These are phyloP conservation scores for Abrus precatorius DNA, from an alignment of 306 rosid species.

Conservation along the genomic window DNA sequence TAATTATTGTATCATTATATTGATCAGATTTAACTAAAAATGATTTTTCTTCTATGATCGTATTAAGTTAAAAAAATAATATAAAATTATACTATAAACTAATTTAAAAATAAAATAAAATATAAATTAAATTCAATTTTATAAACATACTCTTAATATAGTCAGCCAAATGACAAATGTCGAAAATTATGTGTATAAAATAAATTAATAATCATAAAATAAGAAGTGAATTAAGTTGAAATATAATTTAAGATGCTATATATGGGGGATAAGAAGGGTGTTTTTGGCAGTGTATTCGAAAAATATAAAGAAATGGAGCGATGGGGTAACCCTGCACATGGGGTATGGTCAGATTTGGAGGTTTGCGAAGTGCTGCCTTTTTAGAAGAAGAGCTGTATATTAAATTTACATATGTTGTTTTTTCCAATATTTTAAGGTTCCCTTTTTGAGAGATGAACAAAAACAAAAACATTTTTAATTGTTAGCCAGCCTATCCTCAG, in stretches of 20 bases:
- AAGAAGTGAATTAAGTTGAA: constrained; percentile 39
- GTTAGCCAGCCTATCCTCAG: constrained; percentile 52
- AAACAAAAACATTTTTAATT: constrained; percentile 25
- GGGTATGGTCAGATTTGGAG: constrained; percentile 73
- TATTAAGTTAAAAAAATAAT: too few relatives aligned
- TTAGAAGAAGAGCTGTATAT: constrained; percentile 31
- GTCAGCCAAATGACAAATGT: constrained; percentile 21
- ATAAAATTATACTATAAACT: too few relatives aligned
- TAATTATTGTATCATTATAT: too few relatives aligned
- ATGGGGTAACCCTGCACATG: constrained; percentile 84
- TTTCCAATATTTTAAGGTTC: constrained; percentile 39
- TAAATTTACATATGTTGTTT: constrained; percentile 39
- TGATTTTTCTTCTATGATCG: too few relatives aligned
- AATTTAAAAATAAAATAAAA: too few relatives aligned
- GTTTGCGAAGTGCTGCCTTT: constrained; percentile 52
- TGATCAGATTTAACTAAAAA: too few relatives aligned
- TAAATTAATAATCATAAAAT: constrained; percentile 33
- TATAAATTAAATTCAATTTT: too few relatives aligned
- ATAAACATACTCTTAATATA: neutral
- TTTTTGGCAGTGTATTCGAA: constrained; percentile 61
- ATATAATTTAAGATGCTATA: constrained; percentile 51
- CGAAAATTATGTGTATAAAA: neutral
- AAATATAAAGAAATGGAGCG: constrained; percentile 43
- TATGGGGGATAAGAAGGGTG: constrained; percentile 59
- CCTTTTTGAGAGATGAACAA: constrained; percentile 28